Conservation (phyloP, 1,284 basidiomycete species). For the Naganishia sp. region DNA sequence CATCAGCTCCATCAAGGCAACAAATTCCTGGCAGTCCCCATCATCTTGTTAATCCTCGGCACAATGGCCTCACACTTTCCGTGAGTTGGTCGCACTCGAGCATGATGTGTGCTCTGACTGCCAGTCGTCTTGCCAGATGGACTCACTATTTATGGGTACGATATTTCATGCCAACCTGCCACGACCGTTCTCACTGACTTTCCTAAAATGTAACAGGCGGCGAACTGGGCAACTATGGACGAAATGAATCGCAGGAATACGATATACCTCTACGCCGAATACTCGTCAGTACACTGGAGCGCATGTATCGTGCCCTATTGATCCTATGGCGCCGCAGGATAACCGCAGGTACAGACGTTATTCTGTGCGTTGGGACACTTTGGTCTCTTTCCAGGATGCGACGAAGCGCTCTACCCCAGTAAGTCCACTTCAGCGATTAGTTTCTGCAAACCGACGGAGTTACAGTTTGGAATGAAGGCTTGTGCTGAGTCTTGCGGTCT, state of each 20-base stretch:
- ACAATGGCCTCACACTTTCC: slow-evolving; percentile 11
- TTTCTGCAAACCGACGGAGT: background rate
- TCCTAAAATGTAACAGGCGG: background rate
- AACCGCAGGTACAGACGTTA: slow-evolving; percentile 15
- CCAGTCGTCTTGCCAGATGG: background rate
- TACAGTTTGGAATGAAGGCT: background rate
- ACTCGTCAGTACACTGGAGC: background rate
- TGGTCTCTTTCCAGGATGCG: slow-evolving; percentile 11
- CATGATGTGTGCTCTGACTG: background rate
- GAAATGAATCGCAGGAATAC: background rate
- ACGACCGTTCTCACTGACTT: background rate
- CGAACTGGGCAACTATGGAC: slow-evolving; percentile 8
- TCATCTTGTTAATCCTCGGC: background rate
- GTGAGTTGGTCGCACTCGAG: background rate
- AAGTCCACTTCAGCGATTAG: background rate
- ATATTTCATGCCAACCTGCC: too few relatives aligned
- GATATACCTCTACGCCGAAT: slow-evolving; percentile 18
- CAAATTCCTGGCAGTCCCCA: background rate
- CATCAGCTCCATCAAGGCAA: slow-evolving; percentile 9
- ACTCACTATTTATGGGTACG: slow-evolving; percentile 13
- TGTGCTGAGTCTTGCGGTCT: background rate
- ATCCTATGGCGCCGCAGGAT: background rate
- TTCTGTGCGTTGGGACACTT: slow-evolving; percentile 13
- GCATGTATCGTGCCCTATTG: background rate
- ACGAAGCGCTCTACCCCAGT: slow-evolving; percentile 15